Conservation (phyloP, 2,329 filamentous ascomycete species). For the Daldinia sp. region DNA sequence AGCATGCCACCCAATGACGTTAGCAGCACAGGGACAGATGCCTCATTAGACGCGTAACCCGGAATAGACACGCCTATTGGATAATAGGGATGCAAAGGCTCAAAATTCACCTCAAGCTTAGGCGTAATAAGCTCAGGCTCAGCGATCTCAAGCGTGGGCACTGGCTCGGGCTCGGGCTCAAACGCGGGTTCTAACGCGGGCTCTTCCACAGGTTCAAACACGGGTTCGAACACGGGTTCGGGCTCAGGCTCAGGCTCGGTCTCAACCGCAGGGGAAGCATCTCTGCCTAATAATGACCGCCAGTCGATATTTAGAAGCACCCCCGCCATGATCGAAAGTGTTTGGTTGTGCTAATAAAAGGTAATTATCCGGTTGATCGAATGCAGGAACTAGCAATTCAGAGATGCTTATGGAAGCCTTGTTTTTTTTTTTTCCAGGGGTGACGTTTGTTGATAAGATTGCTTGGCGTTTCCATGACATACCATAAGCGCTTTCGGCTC, state of each 20-base stretch:
- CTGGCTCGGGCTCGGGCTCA: background rate
- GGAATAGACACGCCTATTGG: conserved; percentile 59
- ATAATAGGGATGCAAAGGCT: conserved; percentile 63
- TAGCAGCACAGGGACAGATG: conserved; percentile 56
- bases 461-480: conserved; percentile 24
- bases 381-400: conserved; percentile 8
- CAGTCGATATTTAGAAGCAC: conserved; percentile 12
- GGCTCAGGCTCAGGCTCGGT: conserved; percentile 20
- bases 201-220: conserved; percentile 3
- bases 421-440: conserved; percentile 11
- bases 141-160: background rate
- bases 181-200: background rate
- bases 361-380: conserved; percentile 10
- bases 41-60: conserved; percentile 60
- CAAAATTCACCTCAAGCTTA: conserved; percentile 8
- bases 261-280: background rate
- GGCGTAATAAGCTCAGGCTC: background rate
- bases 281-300: conserved; percentile 24
- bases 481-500: conserved; percentile 36
- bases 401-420: conserved; percentile 12
- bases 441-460: conserved; percentile 11
- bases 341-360: conserved; percentile 2
- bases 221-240: conserved; percentile 7
- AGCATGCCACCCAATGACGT: conserved; percentile 55
- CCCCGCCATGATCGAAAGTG: background rate